Evolutionary conservation across 139 green algal species (phyloP).

Genomic region (Dunaliella sp.): DNA sequence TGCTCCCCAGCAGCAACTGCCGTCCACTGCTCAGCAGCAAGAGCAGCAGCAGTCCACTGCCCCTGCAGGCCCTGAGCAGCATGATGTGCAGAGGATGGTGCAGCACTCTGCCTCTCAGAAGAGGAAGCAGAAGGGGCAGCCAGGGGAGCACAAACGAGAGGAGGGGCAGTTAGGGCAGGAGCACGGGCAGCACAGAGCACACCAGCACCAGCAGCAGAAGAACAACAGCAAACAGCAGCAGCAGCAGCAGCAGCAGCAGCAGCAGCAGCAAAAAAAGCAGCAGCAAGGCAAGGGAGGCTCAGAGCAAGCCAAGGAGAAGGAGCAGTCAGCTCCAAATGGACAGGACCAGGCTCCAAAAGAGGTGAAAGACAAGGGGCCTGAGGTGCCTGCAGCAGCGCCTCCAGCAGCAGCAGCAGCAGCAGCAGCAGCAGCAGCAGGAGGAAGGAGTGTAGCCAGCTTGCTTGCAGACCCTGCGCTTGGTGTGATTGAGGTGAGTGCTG

Average conservation of each 20-base stretch:
- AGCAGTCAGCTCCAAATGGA: not conserved
- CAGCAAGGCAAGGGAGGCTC: not conserved
- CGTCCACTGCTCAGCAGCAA: not conserved
- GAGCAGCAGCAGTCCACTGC: not conserved
- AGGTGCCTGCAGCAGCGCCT: not conserved
- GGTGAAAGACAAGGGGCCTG: not conserved
- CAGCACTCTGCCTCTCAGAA: too few species aligned
- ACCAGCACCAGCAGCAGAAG: not conserved
- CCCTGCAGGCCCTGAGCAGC: too few species aligned
- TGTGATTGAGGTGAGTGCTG: conserved; percentile 5
- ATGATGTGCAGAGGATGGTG: too few species aligned
- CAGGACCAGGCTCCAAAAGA: too few species aligned
- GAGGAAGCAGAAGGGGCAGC: too few species aligned
- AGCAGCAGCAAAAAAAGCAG: not conserved
- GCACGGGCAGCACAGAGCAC: too few species aligned
- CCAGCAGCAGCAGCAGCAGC: not conserved
- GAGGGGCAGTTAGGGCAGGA: too few species aligned
- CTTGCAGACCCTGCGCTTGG: not conserved
- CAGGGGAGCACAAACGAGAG: too few species aligned
- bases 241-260: not conserved
- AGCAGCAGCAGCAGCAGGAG: not conserved
- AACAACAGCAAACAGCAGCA: not conserved
- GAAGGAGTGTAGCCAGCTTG: not conserved
- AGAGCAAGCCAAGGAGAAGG: not conserved
- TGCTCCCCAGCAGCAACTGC: too few species aligned